Evolutionary conservation across 176 grass and related monocot genomes (phyloP), one percentile per base, ranked within the genome.

Genomic region (Puya raimondii): DNA sequence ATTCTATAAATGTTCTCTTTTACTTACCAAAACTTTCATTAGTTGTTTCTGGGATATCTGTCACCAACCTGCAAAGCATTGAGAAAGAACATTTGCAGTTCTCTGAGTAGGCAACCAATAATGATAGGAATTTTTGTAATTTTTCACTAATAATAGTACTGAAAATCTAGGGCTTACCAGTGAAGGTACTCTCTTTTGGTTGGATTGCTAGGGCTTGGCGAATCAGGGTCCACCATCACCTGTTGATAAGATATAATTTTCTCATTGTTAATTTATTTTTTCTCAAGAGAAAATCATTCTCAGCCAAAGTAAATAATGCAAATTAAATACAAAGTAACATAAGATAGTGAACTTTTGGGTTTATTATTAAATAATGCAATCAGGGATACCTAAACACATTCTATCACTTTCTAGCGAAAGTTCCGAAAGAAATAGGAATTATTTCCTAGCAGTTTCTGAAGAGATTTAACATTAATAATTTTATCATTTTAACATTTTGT

Each of bases 21-120:
- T 14, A 89, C 90, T 23, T 48, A 94, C 86, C 86, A 47, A 84
- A 82, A 69, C 76, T 87, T 64, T 84, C 79, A 83, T 91, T 78
- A 25, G 85, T 88, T 78, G 88, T 91, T 78, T 88, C 88, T 69
- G 92, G 92, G 78, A 96, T 91, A 79, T 96, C 92, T 76, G 88
- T 91, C 70, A 96, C 92, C 92, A 96, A 79, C 92, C 92, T 91
- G 80, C 70, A 80, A n/a, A 48, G 4, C 48, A 66, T 52, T 71
- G 26, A 82, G 73, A 49, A 12, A 64, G 5, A 71, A 69, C 7
- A 18, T 18, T 21, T 22, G 17, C 56, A 5, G 21, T 61, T 61
- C 56, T 61, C 16, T 22, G 15, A 61, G 56, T 61, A 10, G 56
- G 56, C 56, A 61, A 22, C 2, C 18, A 50, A 50, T 50, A 15